Evolutionary conservation across 192 early-diverging fungal species (phyloP), one percentile per base, ranked within the genome.

Genomic region (Mortierella claussenii): DNA sequence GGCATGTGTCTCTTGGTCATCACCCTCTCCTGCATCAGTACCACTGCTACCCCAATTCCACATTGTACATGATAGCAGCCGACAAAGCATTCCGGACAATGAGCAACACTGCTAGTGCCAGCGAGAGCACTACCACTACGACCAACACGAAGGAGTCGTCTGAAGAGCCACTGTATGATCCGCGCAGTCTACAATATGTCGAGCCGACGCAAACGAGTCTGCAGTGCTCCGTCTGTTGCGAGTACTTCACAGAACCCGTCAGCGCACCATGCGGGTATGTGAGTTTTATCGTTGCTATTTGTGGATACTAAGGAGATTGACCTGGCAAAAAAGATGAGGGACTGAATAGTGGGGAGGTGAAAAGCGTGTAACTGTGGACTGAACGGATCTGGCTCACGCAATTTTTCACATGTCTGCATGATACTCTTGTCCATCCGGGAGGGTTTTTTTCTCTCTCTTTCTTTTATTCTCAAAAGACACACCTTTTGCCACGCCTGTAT

Each of bases 401-500:
- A n/a, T n/a, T n/a, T n/a, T n/a, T n/a, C n/a, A n/a, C n/a, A n/a
- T n/a, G n/a, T n/a, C n/a, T n/a, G n/a, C n/a, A n/a, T n/a, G n/a
- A n/a, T n/a, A n/a, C n/a, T n/a, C n/a, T n/a, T n/a, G n/a, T n/a
- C n/a, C n/a, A n/a, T n/a, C n/a, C n/a, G n/a, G n/a, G n/a, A n/a
- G n/a, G n/a, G n/a, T n/a, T n/a, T n/a, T n/a, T n/a, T n/a, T n/a
- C n/a, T n/a, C n/a, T n/a, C n/a, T n/a, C n/a, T n/a, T n/a, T n/a
- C n/a, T n/a, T n/a, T n/a, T n/a, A n/a, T n/a, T n/a, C n/a, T n/a
- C n/a, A n/a, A 48, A 37, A 87, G 90, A 15, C 91, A 92, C 61
- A 92, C 89, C 0, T 92, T 90, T 79, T 92, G 91, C 55, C 56
- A 55, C 27, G 36, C 42, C 18, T 92, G 91, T 62, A 91, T 91